Evolutionary conservation across 768 basidiomycete species (phyloP).

Genomic region (Kwoniella pini): DNA sequence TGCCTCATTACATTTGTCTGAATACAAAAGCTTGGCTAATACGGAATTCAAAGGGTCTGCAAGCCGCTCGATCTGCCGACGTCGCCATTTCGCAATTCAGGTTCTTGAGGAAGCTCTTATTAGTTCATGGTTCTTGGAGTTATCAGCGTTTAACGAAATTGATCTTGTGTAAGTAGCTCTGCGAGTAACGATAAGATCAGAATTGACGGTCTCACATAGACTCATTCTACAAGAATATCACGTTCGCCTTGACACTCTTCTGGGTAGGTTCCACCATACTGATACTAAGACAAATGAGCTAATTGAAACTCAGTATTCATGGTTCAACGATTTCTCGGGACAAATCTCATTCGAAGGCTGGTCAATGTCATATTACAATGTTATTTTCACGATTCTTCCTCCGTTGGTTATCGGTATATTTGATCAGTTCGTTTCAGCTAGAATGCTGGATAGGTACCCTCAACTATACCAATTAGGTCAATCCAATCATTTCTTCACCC

Average conservation of each 20-base stretch:
- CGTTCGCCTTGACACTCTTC: conserved; percentile 96
- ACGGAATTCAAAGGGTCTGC: conserved; percentile 68
- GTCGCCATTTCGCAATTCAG: conserved; percentile 98
- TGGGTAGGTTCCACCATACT: conserved; percentile 65
- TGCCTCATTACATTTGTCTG: not conserved
- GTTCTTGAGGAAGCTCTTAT: conserved; percentile 85
- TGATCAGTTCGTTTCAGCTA: conserved; percentile 96
- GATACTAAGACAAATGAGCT: not conserved
- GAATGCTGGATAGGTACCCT: conserved; percentile 94
- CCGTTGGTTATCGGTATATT: conserved; percentile 97
- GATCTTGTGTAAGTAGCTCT: conserved; percentile 80
- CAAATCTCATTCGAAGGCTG: conserved; percentile 98
- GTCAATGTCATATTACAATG: conserved; percentile 96
- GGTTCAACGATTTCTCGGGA: conserved; percentile 99
- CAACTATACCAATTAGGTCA: conserved; percentile 95
- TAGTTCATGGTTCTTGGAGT: conserved; percentile 99
- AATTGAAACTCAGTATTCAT: conserved; percentile 70
- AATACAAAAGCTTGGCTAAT: not conserved
- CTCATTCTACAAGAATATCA: conserved; percentile 99
- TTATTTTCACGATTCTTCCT: conserved; percentile 91
- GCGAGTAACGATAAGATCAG: too few relatives aligned
- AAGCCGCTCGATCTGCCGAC: conserved; percentile 97
- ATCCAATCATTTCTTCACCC: conserved; percentile 73
- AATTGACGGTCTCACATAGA: conserved; percentile 58
- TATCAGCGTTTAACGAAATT: conserved; percentile 92